Base-by-base conservation (phyloP, 352 stramenopile species). In the Globisporangium cylindrosporum region DNA sequence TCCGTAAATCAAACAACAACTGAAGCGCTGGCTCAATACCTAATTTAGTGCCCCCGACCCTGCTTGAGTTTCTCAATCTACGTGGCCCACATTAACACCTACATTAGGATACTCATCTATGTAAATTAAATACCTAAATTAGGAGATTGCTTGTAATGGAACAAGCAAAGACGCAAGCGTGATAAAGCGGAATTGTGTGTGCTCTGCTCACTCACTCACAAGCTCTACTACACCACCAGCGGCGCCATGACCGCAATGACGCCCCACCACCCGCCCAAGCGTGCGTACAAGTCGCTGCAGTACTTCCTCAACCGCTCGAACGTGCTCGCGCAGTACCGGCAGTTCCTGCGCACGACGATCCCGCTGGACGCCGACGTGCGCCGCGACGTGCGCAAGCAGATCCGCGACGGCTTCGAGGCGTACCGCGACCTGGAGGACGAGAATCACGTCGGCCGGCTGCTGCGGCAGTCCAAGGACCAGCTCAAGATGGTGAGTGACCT, bases 271-370 rank as follows among this genome's bases (percentile, higher is more conserved):
- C 38, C 60, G 22, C 48, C 74, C 43, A 72, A 72, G 43, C 65
- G 66, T 38, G 74, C 73, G 60, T 78, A 86, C 74, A 88, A 88
- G 76, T 92, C 84, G 59, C 71, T 92, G 32, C 81, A 87, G 75
- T 92, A 86, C 67, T 92, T 92, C 66, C 61, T 92, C 12, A 92
- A 92, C 58, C 81, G 82, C 36, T 79, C 82, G 24, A 73, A 72
- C 9, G 84, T 88, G 54, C 66, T 92, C 32, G 72, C 78, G 48
- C 82, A 90, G 73, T 92, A 89, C 71, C 78, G 75, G 0, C 66
- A 90, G 69, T 90, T 92, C 56, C 68, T 90, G 70, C 84, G 82
- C 24, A 82, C 75, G 51, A 89, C 84, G 51, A 64, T 75, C 67
- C 79, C 81, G 22, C 71, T 92, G 49, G 70, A 73, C 43, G 4